Percentiles rank a stretch among this genome's conserved stretches.
Conservation (phyloP, 2,329 filamentous ascomycete genomes). For the Knoxdaviesia capensis region DNA sequence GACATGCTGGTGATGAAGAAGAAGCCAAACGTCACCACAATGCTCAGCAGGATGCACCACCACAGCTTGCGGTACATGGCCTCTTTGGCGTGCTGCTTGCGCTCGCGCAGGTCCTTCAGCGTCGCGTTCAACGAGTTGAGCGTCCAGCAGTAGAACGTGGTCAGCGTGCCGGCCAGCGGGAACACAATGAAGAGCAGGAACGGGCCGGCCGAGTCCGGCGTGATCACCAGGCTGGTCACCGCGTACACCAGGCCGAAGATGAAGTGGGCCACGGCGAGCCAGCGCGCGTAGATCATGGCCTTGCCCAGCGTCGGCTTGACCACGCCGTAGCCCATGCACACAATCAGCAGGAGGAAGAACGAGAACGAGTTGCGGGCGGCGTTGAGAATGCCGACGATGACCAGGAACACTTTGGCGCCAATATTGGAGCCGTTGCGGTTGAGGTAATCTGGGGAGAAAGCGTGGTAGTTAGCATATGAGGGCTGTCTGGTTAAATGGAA, state of each 20-base stretch:
- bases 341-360: slow-evolving; percentile 92
- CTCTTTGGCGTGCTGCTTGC: slow-evolving; percentile 85
- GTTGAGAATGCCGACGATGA: slow-evolving; percentile 82
- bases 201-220: slow-evolving; percentile 70
- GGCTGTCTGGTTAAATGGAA: background rate
- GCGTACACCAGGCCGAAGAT: slow-evolving; percentile 88
- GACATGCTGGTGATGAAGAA: slow-evolving; percentile 98
- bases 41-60: slow-evolving; percentile 89
- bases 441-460: slow-evolving; percentile 47
- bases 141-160: slow-evolving; percentile 97
- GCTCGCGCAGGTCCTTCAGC: slow-evolving; percentile 86
- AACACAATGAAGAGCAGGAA: slow-evolving; percentile 85
- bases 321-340: slow-evolving; percentile 98
- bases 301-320: slow-evolving; percentile 83
- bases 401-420: slow-evolving; percentile 67
- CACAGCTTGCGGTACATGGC: slow-evolving; percentile 96
- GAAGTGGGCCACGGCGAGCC: slow-evolving; percentile 82
- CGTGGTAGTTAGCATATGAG: slow-evolving; percentile 12
- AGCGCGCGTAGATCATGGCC: slow-evolving; percentile 86
- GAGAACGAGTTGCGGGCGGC: slow-evolving; percentile 93
- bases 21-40: slow-evolving; percentile 91
- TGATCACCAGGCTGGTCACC: slow-evolving; percentile 71
- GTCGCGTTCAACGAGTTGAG: slow-evolving; percentile 86
- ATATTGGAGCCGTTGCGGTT: slow-evolving; percentile 75
- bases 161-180: slow-evolving; percentile 76